phyloP scores from a whole-genome alignment of 495 filamentous ascomycete genomes.

The Aspergillus steynii region DNA sequence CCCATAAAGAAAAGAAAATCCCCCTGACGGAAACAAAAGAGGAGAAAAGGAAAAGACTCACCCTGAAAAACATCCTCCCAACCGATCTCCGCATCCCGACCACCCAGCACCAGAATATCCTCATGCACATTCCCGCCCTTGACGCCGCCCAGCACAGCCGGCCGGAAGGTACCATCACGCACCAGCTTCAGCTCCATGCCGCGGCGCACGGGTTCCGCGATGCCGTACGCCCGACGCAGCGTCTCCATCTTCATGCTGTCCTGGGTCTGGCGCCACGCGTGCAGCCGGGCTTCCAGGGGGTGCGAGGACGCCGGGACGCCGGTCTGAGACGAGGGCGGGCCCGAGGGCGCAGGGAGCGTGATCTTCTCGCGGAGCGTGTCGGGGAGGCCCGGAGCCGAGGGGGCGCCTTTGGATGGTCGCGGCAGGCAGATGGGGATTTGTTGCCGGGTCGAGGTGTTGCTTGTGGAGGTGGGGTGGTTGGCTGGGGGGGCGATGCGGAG shows the following conservation, averaged over 20 bases:
- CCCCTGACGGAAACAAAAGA: slow-evolving; percentile 7
- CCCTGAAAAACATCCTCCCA: slow-evolving; percentile 91
- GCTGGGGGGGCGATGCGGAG: slow-evolving; percentile 81
- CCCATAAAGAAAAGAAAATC: slow-evolving; percentile 15
- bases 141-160: slow-evolving; percentile 43
- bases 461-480: slow-evolving; percentile 55
- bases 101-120: slow-evolving; percentile 71
- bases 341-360: slow-evolving; percentile 48
- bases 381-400: slow-evolving; percentile 86
- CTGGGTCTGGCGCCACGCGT: slow-evolving; percentile 82
- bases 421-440: slow-evolving; percentile 31
- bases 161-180: slow-evolving; percentile 57
- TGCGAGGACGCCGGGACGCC: slow-evolving; percentile 62
- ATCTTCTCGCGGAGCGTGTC: slow-evolving; percentile 87
- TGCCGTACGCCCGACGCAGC: slow-evolving; percentile 81
- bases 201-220: slow-evolving; percentile 90
- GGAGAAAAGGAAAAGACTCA: slow-evolving; percentile 27
- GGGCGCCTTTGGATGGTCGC: slow-evolving; percentile 61
- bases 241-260: slow-evolving; percentile 83
- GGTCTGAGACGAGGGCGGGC: slow-evolving; percentile 46
- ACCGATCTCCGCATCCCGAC: slow-evolving; percentile 69
- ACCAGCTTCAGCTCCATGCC: slow-evolving; percentile 93
- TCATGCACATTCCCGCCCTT: slow-evolving; percentile 57
- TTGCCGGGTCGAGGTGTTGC: slow-evolving; percentile 54
- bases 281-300: slow-evolving; percentile 87